These are phyloP conservation scores for Lentinula lateritia DNA, from an alignment of 768 basidiomycete species.

Conservation along the genomic window DNA sequence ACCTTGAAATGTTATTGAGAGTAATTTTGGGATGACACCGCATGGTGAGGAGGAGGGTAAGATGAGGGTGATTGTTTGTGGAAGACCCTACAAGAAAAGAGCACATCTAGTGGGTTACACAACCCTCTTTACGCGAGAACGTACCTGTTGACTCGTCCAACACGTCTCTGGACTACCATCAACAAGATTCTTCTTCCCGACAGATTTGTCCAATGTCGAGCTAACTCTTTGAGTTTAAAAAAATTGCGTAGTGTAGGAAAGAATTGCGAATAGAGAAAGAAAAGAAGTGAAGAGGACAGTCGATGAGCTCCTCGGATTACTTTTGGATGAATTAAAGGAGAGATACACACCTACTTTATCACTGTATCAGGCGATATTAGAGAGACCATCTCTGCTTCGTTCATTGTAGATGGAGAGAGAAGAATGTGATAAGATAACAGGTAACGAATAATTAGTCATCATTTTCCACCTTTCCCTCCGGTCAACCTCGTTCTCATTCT, in stretches of 20 bases:
- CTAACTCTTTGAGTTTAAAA: conserved; percentile 53
- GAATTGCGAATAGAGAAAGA: not conserved
- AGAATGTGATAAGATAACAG: too few species aligned
- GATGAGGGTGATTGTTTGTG: conserved; percentile 66
- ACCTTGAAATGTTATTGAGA: conserved; percentile 76
- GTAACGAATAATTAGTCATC: too few species aligned
- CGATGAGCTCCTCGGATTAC: not conserved
- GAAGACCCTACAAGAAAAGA: conserved; percentile 49
- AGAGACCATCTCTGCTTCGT: not conserved
- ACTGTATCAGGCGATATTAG: conserved; percentile 1
- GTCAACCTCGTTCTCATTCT: too few species aligned
- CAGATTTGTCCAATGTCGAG: conserved; percentile 71
- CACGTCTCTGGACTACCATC: conserved; percentile 76
- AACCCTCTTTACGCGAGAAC: too few species aligned
- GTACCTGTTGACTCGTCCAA: conserved; percentile 79
- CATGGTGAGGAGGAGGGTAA: conserved; percentile 39
- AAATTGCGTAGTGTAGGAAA: not conserved
- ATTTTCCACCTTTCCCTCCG: too few species aligned
- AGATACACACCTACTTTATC: conserved; percentile 4
- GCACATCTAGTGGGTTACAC: too few species aligned
- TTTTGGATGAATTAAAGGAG: not conserved
- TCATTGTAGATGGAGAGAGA: not conserved
- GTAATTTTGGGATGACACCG: conserved; percentile 41
- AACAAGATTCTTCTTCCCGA: conserved; percentile 62
- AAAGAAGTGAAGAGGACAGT: not conserved